phyloP scores from a whole-genome alignment of 192 early-diverging fungal genomes.

The Coemansia sp. region DNA sequence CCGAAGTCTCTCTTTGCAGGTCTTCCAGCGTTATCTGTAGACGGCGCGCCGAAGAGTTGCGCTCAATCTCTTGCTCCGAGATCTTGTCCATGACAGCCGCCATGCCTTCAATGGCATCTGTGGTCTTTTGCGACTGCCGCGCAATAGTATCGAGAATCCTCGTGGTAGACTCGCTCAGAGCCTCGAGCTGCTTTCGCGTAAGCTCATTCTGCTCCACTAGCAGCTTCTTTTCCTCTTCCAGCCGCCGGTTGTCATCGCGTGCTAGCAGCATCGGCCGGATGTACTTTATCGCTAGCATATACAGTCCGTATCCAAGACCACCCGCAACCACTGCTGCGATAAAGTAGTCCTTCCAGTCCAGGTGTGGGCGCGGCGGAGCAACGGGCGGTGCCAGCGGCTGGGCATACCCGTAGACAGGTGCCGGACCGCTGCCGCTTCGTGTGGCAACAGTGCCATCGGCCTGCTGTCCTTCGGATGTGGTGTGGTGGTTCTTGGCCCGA shows the following conservation, averaged over 20 bases:
- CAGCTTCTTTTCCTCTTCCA: constrained; percentile 60
- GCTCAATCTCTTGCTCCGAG: constrained; percentile 28
- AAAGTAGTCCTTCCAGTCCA: constrained; percentile 94
- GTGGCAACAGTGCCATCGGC: background rate
- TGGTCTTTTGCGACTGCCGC: constrained; percentile 68
- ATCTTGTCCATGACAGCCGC: constrained; percentile 43
- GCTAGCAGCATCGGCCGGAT: constrained; percentile 32
- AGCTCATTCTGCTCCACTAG: constrained; percentile 68
- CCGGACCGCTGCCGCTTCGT: background rate
- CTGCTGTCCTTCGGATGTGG: constrained; percentile 20
- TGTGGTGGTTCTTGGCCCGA: constrained; percentile 51
- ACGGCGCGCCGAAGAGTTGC: constrained; percentile 19
- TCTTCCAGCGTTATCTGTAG: constrained; percentile 46
- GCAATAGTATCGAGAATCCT: constrained; percentile 63
- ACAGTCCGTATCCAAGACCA: constrained; percentile 88
- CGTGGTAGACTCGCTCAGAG: constrained; percentile 67
- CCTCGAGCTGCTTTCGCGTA: constrained; percentile 69
- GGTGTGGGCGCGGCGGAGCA: constrained; percentile 59
- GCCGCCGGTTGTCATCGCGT: constrained; percentile 55
- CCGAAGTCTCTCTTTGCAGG: constrained; percentile 37
- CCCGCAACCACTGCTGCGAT: constrained; percentile 83
- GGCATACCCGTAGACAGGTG: constrained; percentile 37
- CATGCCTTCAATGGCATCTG: constrained; percentile 66
- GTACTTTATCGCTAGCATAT: constrained; percentile 61
- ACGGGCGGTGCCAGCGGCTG: constrained; percentile 52